phyloP scores from a whole-genome alignment of 768 basidiomycete genomes.

The Pleurotus salmoneostramineus region DNA sequence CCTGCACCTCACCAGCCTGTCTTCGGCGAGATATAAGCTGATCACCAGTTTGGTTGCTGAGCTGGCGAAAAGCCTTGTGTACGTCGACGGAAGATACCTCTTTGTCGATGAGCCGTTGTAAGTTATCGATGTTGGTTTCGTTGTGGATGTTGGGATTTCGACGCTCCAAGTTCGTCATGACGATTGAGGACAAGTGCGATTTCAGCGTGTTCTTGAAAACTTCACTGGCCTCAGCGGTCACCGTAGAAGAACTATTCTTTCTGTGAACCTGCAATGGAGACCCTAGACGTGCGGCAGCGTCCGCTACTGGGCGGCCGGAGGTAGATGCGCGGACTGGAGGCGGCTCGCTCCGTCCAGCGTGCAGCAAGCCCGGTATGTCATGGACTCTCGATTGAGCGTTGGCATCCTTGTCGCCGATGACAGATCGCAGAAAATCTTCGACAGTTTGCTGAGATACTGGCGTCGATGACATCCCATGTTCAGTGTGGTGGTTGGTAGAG shows the following conservation, averaged over 20 bases:
- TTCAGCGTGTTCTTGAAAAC: no score
- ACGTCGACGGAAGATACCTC: background rate
- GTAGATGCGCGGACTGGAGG: no score
- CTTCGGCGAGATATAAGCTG: background rate
- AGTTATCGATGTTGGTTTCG: background rate
- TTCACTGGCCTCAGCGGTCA: no score
- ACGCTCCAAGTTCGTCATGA: background rate
- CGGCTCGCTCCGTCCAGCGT: no score
- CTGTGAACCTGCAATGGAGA: no score
- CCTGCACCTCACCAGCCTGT: no score
- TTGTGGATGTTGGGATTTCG: background rate
- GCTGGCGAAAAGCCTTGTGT: background rate
- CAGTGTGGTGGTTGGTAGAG: background rate
- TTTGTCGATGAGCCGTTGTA: background rate
- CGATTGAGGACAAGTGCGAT: background rate
- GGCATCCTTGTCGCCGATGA: background rate
- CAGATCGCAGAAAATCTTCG: background rate
- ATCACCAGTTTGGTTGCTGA: background rate
- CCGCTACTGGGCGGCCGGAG: no score
- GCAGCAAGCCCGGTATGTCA: no score
- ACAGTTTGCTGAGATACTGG: constrained; percentile 2
- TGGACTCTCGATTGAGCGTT: background rate
- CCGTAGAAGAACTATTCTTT: no score
- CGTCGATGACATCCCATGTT: background rate
- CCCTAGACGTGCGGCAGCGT: no score